Evolutionary conservation across 1,284 basidiomycete species (phyloP), one percentile per base, ranked within the genome.

Genomic region (Apiotrichum mycotoxinovorans): DNA sequence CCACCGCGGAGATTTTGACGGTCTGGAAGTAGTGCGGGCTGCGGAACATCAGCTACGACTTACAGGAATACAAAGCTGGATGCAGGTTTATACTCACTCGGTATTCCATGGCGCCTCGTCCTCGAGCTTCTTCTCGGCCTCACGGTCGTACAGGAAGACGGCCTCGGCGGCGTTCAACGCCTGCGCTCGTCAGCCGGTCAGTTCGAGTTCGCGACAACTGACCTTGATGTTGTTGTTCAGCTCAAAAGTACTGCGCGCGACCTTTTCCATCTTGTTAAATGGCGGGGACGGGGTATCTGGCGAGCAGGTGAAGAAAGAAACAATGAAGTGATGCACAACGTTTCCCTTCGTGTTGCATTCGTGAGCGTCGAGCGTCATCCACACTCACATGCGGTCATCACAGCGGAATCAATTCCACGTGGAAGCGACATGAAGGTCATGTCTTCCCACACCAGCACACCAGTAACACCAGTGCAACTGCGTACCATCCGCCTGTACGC

Each of bases 1-100:
- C 93, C 30, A 95, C 86, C 0, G 93, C 92, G 1, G 91, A 95
- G 63, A 98, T 95, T 78, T 89, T 91, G 77, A 95, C 95, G 54
- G 86, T 84, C 71, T 90, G 91, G 80, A 98, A 98, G 80, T 91
- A 91, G 68, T 93, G 86, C 2, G 91, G 90, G 67, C 90, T 91
- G 64, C 40, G 42, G 4, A 30, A 18, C 37, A 60, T 64, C 20
- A 52, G 46, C 58, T 5, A 46, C 30, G 20, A 26, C 34, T 2
- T 41, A 14, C 14, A 22, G 2, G n/a, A 17, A 27, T 25, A 40
- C 37, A 17, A 15, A 15, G 26, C 26, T n/a, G n/a, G n/a, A 22
- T 30, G 40, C 15, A 22, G 27, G 10, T 22, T 11, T 10, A 30
- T 8, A 41, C 79, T 69, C 61, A 94, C 91, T 98, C 94, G 63